phyloP scores from a whole-genome alignment of 495 filamentous ascomycete genomes.

The Cryomyces antarcticus region DNA sequence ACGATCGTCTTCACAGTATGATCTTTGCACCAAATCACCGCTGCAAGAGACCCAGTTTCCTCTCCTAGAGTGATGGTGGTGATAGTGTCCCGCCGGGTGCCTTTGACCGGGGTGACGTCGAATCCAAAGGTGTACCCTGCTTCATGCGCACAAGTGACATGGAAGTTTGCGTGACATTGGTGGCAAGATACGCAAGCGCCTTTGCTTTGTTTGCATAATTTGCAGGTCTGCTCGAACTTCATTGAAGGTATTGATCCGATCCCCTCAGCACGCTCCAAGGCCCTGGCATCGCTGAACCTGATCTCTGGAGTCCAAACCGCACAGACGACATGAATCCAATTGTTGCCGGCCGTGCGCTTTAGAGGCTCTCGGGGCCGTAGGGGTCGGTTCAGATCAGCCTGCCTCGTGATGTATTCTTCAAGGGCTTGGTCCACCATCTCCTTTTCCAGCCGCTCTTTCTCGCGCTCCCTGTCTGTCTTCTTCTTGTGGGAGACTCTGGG shows the following conservation, averaged over 20 bases:
- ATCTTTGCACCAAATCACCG: constrained; percentile 78
- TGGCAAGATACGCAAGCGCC: constrained; percentile 72
- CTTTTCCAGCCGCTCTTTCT: constrained; percentile 68
- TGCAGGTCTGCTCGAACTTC: constrained; percentile 29
- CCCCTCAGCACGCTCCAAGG: constrained; percentile 68
- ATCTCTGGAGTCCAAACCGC: constrained; percentile 82
- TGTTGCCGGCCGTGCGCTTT: constrained; percentile 82
- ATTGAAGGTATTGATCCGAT: constrained; percentile 47
- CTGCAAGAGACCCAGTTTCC: constrained; percentile 55
- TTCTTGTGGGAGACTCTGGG: constrained; percentile 75
- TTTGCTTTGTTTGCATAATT: constrained; percentile 52
- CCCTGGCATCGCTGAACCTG: constrained; percentile 67
- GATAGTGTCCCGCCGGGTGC: constrained; percentile 55
- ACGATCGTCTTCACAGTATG: constrained; percentile 47
- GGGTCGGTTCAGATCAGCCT: constrained; percentile 64
- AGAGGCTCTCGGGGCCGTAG: constrained; percentile 72
- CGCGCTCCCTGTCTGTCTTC: constrained; percentile 78
- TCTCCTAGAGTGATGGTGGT: constrained; percentile 50
- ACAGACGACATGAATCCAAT: constrained; percentile 95
- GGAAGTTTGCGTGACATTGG: constrained; percentile 62
- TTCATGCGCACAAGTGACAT: constrained; percentile 76
- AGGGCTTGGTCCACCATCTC: constrained; percentile 55
- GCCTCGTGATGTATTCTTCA: constrained; percentile 60
- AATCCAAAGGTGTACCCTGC: constrained; percentile 70
- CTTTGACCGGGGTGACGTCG: constrained; percentile 77